These are phyloP conservation scores for Pleurotus salmoneostramineus DNA, from an alignment of 768 basidiomycete species.

Conservation along the genomic window DNA sequence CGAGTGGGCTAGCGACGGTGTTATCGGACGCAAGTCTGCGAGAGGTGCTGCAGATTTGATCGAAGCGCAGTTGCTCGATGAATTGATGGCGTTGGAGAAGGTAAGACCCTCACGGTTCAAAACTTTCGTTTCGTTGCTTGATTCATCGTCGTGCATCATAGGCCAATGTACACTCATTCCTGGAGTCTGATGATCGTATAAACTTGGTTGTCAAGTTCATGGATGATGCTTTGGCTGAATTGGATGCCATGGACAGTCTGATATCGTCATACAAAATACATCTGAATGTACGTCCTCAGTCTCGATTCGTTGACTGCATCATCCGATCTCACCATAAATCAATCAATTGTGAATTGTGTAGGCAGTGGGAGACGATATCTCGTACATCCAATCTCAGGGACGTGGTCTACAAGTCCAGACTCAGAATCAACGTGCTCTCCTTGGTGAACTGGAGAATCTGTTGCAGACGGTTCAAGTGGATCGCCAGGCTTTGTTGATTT, in stretches of 20 bases:
- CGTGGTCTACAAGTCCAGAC: slow-evolving; percentile 96
- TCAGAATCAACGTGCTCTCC: slow-evolving; percentile 85
- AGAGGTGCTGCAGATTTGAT: slow-evolving; percentile 86
- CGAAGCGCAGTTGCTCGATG: slow-evolving; percentile 84
- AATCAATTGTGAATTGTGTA: slow-evolving; percentile 22
- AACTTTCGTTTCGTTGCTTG: neutral
- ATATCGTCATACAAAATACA: slow-evolving; percentile 96
- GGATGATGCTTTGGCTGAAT: slow-evolving; percentile 83
- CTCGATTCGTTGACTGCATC: neutral
- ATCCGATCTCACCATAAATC: slow-evolving; percentile 1
- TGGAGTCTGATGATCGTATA: slow-evolving; percentile 94
- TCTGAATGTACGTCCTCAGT: slow-evolving; percentile 69
- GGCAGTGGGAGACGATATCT: slow-evolving; percentile 95
- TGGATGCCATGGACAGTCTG: slow-evolving; percentile 86
- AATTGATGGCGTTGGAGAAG: slow-evolving; percentile 91
- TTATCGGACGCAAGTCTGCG: slow-evolving; percentile 59
- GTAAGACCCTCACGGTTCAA: slow-evolving; percentile 32
- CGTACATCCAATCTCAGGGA: slow-evolving; percentile 94
- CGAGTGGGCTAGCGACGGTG: slow-evolving; percentile 88
- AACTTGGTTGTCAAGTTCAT: slow-evolving; percentile 80
- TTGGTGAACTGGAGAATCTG: slow-evolving; percentile 84
- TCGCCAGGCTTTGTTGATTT: slow-evolving; percentile 61
- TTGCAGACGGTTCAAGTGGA: slow-evolving; percentile 97
- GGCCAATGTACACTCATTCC: slow-evolving; percentile 97
- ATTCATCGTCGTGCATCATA: slow-evolving; percentile 23